Percentiles rank a stretch among this genome's conserved stretches.
These are phyloP conservation scores for Neonectria punicea DNA, from an alignment of 2,329 filamentous ascomycete species.

Conservation along the genomic window DNA sequence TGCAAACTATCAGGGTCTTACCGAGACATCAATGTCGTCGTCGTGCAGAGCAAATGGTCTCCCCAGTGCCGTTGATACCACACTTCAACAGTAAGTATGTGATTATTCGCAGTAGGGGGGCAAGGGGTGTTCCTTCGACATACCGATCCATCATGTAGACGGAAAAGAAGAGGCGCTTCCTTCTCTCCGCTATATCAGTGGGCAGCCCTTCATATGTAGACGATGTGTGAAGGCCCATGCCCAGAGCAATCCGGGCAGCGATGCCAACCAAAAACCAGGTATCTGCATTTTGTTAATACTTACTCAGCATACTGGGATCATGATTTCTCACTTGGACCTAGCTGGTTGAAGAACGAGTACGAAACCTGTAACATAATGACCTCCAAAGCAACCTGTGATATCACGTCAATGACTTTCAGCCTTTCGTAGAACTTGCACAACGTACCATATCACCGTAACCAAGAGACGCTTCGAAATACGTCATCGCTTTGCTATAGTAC, in stretches of 20 bases:
- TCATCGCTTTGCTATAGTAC: slow-evolving; percentile 57
- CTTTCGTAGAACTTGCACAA: neutral
- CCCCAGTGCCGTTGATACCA: slow-evolving; percentile 56
- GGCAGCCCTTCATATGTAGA: slow-evolving; percentile 49
- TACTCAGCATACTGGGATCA: neutral
- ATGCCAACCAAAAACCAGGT: slow-evolving; percentile 59
- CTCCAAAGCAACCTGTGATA: slow-evolving; percentile 52
- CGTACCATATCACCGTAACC: slow-evolving; percentile 52
- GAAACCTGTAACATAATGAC: slow-evolving; percentile 58
- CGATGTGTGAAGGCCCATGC: slow-evolving; percentile 54
- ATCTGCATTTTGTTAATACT: slow-evolving; percentile 40
- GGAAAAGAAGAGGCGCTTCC: slow-evolving; percentile 57
- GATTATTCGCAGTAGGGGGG: neutral
- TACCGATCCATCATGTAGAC: slow-evolving; percentile 61
- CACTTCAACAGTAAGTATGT: slow-evolving; percentile 35
- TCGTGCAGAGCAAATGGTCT: slow-evolving; percentile 58
- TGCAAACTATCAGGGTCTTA: slow-evolving; percentile 28
- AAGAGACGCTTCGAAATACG: slow-evolving; percentile 53
- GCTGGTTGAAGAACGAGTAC: slow-evolving; percentile 60
- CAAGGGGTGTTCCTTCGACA: neutral
- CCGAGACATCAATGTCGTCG: slow-evolving; percentile 55
- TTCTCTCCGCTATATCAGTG: slow-evolving; percentile 47
- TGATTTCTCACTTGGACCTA: slow-evolving; percentile 53
- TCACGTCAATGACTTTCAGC: neutral
- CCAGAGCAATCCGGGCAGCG: slow-evolving; percentile 55